Conservation (phyloP, 352 stramenopile species). For the Albugo candida region DNA sequence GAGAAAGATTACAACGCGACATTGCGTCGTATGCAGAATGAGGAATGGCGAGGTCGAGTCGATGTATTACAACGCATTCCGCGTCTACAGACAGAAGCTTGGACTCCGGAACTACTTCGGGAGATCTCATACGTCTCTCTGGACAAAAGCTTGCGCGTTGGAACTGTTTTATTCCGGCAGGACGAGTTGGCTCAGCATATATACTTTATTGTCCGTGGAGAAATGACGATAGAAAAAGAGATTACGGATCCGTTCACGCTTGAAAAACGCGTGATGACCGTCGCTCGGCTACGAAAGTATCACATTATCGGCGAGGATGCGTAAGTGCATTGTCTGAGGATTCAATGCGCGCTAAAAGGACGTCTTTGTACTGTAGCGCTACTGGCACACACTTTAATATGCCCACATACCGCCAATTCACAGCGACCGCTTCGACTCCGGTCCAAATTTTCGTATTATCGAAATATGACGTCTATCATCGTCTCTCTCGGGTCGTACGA, state of each 20-base stretch:
- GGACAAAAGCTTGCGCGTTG: constrained; percentile 31
- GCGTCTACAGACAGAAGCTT: constrained; percentile 55
- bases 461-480: constrained; percentile 69
- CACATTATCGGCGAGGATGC: constrained; percentile 48
- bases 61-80: constrained; percentile 38
- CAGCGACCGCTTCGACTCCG: constrained; percentile 35
- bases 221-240: constrained; percentile 31
- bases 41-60: constrained; percentile 36
- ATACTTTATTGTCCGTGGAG: constrained; percentile 51
- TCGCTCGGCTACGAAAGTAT: constrained; percentile 36
- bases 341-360: not conserved
- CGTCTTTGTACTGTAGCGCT: constrained; percentile 15
- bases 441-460: constrained; percentile 47
- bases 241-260: constrained; percentile 20
- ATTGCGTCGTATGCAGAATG: constrained; percentile 43
- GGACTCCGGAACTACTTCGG: constrained; percentile 42
- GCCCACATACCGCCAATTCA: constrained; percentile 34
- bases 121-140: constrained; percentile 53
- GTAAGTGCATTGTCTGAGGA: constrained; percentile 15
- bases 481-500: constrained; percentile 25
- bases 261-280: constrained; percentile 18
- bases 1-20: constrained; percentile 60
- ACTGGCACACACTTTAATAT: constrained; percentile 49
- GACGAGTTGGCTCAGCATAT: constrained; percentile 42
- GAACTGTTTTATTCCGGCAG: constrained; percentile 27